Evolutionary conservation across 2,329 filamentous ascomycete genomes (phyloP), one percentile per base, ranked within the genome.

Genomic region (Endocalyx cinctus): DNA sequence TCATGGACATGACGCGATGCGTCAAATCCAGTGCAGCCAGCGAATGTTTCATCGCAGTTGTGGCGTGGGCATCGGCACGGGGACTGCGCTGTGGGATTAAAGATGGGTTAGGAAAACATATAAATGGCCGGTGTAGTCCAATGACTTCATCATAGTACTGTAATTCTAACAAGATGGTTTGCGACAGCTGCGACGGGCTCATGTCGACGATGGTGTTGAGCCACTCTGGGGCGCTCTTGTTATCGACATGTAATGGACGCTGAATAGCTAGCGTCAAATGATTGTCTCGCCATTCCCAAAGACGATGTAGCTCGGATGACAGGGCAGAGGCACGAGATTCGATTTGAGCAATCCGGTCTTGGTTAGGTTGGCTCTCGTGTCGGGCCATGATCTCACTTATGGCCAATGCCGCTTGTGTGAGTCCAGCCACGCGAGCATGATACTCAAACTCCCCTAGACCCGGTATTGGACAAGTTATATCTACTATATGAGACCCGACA

Each of bases 121-220:
- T 34, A 11, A 41, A 41, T 7, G 37, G 16, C 16, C 37, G 34
- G 31, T 41, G 38, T n/a, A 34, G 17, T n/a, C 39, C 36, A 7
- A 42, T 42, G 1, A 39, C 34, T 17, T 42, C 36, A 25, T 42
- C 31, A 14, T 39, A 42, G 26, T 39, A 39, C 14, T 39, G 37
- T 17, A 39, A 28, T 17, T 39, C 37, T 3, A 39, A 6, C 16
- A 39, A 26, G 11, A 36, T 23, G 5, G 26, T 22, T 5, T 29
- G 26, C 12, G 36, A 17, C 20, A 31, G 11, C 27, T 32, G 25
- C 5, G 37, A 33, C 13, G 33, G 37, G 18, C 29, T 39, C 8
- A 31, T 23, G 16, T 36, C 37, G 2, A 30, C 31, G 13, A 31
- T 23, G 3, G 22, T 22, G 20, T 34, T 25, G 17, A 42, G 31